Conservation (phyloP, 2,329 filamentous ascomycete genomes). For the Paecilomyces niveus region DNA sequence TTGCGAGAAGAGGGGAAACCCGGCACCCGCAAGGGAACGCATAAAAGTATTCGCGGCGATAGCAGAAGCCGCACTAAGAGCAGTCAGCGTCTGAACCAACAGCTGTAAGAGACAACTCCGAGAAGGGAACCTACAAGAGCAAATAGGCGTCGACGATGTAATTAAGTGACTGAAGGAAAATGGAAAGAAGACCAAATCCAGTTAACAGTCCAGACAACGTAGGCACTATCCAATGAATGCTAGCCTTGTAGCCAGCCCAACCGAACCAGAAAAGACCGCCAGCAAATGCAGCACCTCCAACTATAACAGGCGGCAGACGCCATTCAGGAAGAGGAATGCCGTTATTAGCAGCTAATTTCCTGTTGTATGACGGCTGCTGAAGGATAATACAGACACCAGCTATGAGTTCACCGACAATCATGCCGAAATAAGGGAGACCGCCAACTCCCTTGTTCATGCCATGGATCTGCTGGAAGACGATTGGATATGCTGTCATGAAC, state of each 20-base stretch:
- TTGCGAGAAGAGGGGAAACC: slow-evolving; percentile 30
- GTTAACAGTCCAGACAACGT: slow-evolving; percentile 37
- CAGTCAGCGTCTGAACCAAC: background rate
- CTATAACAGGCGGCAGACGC: slow-evolving; percentile 40
- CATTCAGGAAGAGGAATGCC: slow-evolving; percentile 32
- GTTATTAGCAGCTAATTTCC: slow-evolving; percentile 26
- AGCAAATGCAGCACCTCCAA: slow-evolving; percentile 39
- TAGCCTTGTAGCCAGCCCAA: slow-evolving; percentile 30
- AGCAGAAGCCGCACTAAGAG: slow-evolving; percentile 40
- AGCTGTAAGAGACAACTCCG: background rate
- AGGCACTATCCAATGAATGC: slow-evolving; percentile 35
- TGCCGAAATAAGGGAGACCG: slow-evolving; percentile 37
- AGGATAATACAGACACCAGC: slow-evolving; percentile 28
- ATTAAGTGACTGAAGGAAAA: slow-evolving; percentile 43
- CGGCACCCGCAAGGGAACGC: slow-evolving; percentile 33
- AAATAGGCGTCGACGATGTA: slow-evolving; percentile 34
- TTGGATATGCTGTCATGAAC: slow-evolving; percentile 40
- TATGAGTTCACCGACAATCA: slow-evolving; percentile 17
- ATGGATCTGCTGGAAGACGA: slow-evolving; percentile 35
- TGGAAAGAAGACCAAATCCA: slow-evolving; percentile 41
- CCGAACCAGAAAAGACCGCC: slow-evolving; percentile 39
- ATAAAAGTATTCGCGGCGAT: slow-evolving; percentile 46
- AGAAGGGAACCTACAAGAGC: slow-evolving; percentile 16
- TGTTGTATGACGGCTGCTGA: slow-evolving; percentile 32
- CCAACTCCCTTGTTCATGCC: slow-evolving; percentile 33